Evolutionary conservation across 2,329 filamentous ascomycete species (phyloP), one percentile per base, ranked within the genome.

Genomic region (Colletotrichum tanaceti): DNA sequence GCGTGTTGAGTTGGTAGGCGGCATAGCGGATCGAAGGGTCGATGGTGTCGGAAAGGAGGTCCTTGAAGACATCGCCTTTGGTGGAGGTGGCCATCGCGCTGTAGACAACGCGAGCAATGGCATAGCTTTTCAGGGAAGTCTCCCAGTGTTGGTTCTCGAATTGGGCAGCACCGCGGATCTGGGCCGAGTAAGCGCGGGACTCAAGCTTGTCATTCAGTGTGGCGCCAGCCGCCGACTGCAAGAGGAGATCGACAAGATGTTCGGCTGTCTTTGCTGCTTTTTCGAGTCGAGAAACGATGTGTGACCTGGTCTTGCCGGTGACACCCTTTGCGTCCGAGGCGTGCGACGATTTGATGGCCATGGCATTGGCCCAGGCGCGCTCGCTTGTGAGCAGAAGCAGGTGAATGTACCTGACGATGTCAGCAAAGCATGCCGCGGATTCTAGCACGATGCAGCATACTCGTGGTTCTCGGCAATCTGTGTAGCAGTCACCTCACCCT

Each of bases 21-120:
- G 94, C 94, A 78, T 97, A 98, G 71, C 95, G 91, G 74, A 99
- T 93, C 71, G 94, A 97, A 2, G 94, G 94, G 77, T 99, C 96
- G 70, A 97, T 90, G 5, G 92, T 97, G 74, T 92, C 90, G 55
- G 91, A 89, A 65, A 99, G 83, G 28, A 98, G 85, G 70, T 98
- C 95, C 76, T 92, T 94, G 84, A 93, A 96, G 43, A 92, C 83
- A 67, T 97, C 95, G 70, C 89, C 90, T 76, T 89, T 91, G 81
- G 88, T 70, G 18, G 87, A 83, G 35, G 86, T 85, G 20, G 90
- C 85, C 50, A 99, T 83, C 0, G 92, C 90, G 69, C 87, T 90
- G 82, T 98, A 99, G 74, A 97, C 91, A 65, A 97, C 86, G 70
- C 93, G 88, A 22, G 93, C 89, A 32, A 91, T 85, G 0, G 95